phyloP scores from a whole-genome alignment of 352 stramenopile genomes.

The Pythium vanterpoolii region DNA sequence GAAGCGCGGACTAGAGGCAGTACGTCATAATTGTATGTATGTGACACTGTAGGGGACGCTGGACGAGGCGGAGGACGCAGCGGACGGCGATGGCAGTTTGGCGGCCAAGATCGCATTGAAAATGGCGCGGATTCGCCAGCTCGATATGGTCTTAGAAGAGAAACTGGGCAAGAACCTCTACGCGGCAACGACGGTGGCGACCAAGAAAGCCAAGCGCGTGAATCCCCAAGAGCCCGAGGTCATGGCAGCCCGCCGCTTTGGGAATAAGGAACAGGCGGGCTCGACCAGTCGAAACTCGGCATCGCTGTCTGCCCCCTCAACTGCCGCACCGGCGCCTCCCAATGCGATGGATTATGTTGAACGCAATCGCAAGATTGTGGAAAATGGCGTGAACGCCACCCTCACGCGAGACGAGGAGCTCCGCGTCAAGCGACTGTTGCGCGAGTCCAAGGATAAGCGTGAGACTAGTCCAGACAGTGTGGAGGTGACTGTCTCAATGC shows the following conservation, averaged over 20 bases:
- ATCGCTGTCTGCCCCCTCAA: background rate
- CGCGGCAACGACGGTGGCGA: background rate
- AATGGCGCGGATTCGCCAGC: constrained; percentile 56
- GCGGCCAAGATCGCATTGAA: constrained; percentile 70
- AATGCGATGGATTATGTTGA: constrained; percentile 44
- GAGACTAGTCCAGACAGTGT: background rate
- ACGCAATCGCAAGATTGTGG: constrained; percentile 60
- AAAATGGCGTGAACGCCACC: constrained; percentile 63
- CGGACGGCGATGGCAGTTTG: constrained; percentile 26
- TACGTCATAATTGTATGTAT: background rate
- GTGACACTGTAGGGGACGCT: constrained; percentile 32
- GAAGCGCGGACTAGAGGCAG: no score
- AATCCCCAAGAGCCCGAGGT: constrained; percentile 12
- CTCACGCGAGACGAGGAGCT: constrained; percentile 56
- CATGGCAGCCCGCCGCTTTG: background rate
- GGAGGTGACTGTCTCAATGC: no score
- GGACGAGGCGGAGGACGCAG: constrained; percentile 33
- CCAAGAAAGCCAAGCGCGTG: constrained; percentile 24
- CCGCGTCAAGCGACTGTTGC: constrained; percentile 37
- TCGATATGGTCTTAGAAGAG: constrained; percentile 56
- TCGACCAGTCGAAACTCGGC: background rate
- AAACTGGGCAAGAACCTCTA: constrained; percentile 67
- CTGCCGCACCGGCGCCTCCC: background rate
- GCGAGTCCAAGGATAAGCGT: background rate
- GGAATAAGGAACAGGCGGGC: background rate